Conservation (phyloP, 345 rosid genomes). For the Aquilaria sinensis region DNA sequence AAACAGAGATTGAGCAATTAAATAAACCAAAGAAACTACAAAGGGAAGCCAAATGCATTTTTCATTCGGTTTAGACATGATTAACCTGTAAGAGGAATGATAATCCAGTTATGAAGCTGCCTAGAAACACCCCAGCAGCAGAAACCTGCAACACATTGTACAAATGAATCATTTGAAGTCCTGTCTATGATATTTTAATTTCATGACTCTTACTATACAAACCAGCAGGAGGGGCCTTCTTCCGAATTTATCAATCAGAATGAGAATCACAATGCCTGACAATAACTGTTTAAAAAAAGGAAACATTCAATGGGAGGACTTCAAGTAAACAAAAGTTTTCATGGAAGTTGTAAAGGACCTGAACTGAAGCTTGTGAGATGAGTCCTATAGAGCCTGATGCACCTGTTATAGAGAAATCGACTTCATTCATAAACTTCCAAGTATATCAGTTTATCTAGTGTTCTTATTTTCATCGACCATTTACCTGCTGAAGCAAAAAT, state of each 20-base stretch:
- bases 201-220: neutral
- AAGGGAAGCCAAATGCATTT: neutral
- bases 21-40: neutral
- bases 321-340: neutral
- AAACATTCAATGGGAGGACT: too few species aligned
- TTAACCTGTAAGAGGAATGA: constrained; percentile 29
- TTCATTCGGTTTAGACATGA: neutral
- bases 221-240: constrained; percentile 42
- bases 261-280: constrained; percentile 4
- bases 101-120: constrained; percentile 17
- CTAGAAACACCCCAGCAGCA: constrained; percentile 28
- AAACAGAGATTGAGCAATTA: neutral
- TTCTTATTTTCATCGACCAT: too few species aligned
- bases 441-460: too few species aligned
- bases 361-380: neutral
- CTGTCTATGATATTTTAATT: neutral
- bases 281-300: neutral
- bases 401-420: neutral
- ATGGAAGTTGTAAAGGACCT: neutral
- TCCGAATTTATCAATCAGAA: neutral
- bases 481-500: constrained; percentile 12
- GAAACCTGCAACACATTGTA: constrained; percentile 19
- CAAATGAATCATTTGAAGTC: neutral
- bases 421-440: too few species aligned
- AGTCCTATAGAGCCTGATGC: constrained; percentile 3